Conservation (phyloP, 768 basidiomycete genomes). For the Tremella yokohamensis region DNA sequence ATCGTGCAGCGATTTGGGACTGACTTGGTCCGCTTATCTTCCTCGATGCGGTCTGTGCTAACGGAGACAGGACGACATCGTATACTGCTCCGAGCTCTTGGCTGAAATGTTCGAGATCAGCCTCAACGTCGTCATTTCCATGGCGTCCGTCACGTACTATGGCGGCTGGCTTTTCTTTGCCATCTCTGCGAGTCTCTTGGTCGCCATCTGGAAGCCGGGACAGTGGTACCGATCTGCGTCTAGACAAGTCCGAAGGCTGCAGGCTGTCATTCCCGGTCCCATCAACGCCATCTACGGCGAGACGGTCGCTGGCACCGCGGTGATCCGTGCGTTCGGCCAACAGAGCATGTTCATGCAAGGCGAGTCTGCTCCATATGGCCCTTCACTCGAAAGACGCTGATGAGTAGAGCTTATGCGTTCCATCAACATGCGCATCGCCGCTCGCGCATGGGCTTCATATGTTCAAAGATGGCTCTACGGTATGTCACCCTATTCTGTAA, state of each 20-base stretch:
- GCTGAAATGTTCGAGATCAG: constrained; percentile 8
- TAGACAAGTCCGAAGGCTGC: constrained; percentile 29
- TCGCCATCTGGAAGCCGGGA: constrained; percentile 26
- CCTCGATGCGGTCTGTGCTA: neutral
- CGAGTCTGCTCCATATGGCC: neutral
- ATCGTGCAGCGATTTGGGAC: constrained; percentile 41
- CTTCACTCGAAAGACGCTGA: neutral
- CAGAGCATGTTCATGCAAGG: constrained; percentile 32
- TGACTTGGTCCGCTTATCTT: constrained; percentile 29
- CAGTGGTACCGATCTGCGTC: constrained; percentile 27
- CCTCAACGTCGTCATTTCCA: constrained; percentile 20
- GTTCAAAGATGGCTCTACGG: constrained; percentile 27
- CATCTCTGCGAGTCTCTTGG: constrained; percentile 11
- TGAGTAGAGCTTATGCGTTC: constrained; percentile 11
- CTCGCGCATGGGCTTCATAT: constrained; percentile 14
- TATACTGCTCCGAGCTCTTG: constrained; percentile 22
- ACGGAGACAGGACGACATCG: constrained; percentile 16
- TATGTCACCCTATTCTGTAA: constrained; percentile 14
- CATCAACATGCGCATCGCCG: constrained; percentile 25
- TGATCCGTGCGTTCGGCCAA: constrained; percentile 39
- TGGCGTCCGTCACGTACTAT: constrained; percentile 20
- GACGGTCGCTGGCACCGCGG: constrained; percentile 38
- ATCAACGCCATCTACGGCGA: constrained; percentile 43
- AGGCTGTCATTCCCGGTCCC: constrained; percentile 27
- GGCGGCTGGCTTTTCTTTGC: constrained; percentile 28